Evolutionary conservation across 257 asterid species (phyloP).

Genomic region (Plantago ovata): DNA sequence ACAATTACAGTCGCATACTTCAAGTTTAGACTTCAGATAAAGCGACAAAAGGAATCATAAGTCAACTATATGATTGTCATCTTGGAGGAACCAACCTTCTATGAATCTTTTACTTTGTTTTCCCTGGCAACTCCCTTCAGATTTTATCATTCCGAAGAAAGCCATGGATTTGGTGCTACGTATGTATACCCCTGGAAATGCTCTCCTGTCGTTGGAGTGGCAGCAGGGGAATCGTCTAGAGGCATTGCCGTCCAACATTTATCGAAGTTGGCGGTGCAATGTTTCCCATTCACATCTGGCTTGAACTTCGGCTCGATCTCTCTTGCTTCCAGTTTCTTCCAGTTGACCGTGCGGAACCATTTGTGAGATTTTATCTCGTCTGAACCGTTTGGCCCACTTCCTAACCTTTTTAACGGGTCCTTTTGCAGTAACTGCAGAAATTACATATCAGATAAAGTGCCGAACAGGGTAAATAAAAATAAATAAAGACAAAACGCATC

Average conservation of each 20-base stretch:
- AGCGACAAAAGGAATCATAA: no score
- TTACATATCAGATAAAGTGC: background rate
- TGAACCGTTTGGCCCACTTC: slow-evolving; percentile 78
- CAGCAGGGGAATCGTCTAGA: slow-evolving; percentile 80
- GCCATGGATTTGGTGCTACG: slow-evolving; percentile 84
- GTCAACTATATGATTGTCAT: no score
- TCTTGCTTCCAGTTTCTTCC: slow-evolving; percentile 78
- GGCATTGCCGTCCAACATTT: slow-evolving; percentile 92
- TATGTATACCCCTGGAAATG: slow-evolving; percentile 89
- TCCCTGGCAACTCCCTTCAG: background rate
- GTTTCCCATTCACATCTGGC: slow-evolving; percentile 74
- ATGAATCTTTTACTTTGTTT: background rate
- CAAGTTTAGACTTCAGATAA: no score
- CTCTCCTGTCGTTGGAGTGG: slow-evolving; percentile 84
- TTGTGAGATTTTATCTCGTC: slow-evolving; percentile 79
- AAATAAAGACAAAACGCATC: slow-evolving; percentile 12
- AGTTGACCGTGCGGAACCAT: slow-evolving; percentile 70
- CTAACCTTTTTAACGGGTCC: slow-evolving; percentile 69
- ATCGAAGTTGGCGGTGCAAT: slow-evolving; percentile 90
- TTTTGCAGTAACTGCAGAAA: slow-evolving; percentile 64
- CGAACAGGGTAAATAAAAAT: background rate
- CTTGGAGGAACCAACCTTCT: no score
- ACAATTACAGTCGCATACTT: no score
- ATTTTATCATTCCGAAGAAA: slow-evolving; percentile 36
- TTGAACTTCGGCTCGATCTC: slow-evolving; percentile 66